Evolutionary conservation across 345 rosid genomes (phyloP), one percentile per base, ranked within the genome.

Genomic region (Streptanthus diversifolius): DNA sequence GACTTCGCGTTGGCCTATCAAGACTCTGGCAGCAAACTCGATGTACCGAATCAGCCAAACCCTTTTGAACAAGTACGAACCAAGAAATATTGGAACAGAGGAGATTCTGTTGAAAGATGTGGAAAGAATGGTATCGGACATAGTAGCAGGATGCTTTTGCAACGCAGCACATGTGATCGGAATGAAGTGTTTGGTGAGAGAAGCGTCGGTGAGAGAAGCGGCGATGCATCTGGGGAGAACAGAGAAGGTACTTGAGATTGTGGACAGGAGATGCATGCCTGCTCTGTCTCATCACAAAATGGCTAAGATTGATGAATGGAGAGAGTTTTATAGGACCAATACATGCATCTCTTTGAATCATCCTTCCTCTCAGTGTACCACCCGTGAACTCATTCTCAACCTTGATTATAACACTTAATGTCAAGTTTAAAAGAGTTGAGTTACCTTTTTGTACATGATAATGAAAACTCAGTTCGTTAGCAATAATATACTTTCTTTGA

Each of bases 21-120:
- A 80, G 77, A 78, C 74, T n/a, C 54, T 82, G 62, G 93, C 97
- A 25, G 90, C 96, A 8, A 80, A 90, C 77, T 89, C 92, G 45
- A 89, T 93, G 97, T 86, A 90, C 35, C 70, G 92, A 75, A 79
- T 86, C 58, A 80, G 87, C 79, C 80, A 80, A 74, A 85, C 92
- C 21, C 78, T 87, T 60, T 72, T 89, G 82, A 80, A 78, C 21
- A 76, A 74, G 22, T 65, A 77, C 65, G 67, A 68, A 43, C 45
- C 78, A 71, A 37, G 47, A 30, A 67, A 73, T 19, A 56, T 58
- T n/a, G 41, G 25, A 61, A 68, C 22, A 15, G 73, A 59, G 13
- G 77, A 81, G 13, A 66, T 43, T 32, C 27, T 89, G 51, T 82
- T 89, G 47, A 87, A 81, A 75, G 79, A 55, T 14, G 67, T 88